These are phyloP conservation scores for Amphichorda felina DNA, from an alignment of 2,329 filamentous ascomycete genomes.

Conservation along the genomic window DNA sequence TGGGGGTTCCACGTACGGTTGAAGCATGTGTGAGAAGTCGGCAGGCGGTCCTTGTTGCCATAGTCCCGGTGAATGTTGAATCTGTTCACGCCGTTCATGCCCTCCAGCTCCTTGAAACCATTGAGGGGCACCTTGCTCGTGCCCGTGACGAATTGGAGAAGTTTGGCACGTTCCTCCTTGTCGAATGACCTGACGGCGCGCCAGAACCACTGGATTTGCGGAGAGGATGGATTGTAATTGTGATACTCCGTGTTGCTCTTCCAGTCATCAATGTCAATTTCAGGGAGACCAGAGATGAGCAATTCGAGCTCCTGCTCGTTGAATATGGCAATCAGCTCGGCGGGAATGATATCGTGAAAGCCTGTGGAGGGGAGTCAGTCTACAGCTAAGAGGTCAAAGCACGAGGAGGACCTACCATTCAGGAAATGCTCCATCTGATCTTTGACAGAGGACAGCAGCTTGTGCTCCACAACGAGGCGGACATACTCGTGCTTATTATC, in stretches of 20 bases:
- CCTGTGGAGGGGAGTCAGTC: slow-evolving; percentile 30
- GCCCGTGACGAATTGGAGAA: slow-evolving; percentile 95
- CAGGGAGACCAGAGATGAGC: slow-evolving; percentile 89
- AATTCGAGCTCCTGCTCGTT: slow-evolving; percentile 97
- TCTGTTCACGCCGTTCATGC: slow-evolving; percentile 95
- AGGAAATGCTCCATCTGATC: slow-evolving; percentile 92
- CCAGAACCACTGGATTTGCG: slow-evolving; percentile 99
- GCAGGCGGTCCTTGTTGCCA: slow-evolving; percentile 88
- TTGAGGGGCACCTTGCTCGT: slow-evolving; percentile 98
- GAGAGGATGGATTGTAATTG: slow-evolving; percentile 88
- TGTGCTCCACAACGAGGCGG: slow-evolving; percentile 86
- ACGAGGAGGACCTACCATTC: slow-evolving; percentile 42
- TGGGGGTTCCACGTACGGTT: slow-evolving; percentile 65
- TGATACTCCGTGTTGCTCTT: slow-evolving; percentile 98
- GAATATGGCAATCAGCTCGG: slow-evolving; percentile 91
- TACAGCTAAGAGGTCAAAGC: background rate
- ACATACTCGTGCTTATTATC: slow-evolving; percentile 99
- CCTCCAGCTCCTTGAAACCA: slow-evolving; percentile 96
- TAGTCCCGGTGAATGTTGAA: slow-evolving; percentile 99
- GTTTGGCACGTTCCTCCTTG: slow-evolving; percentile 95
- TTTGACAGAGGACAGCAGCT: slow-evolving; percentile 80
- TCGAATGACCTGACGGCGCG: slow-evolving; percentile 93
- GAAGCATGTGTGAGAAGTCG: slow-evolving; percentile 97
- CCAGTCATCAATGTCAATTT: slow-evolving; percentile 98
- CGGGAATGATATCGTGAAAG: slow-evolving; percentile 96